These are phyloP conservation scores for Crepidotus variabilis DNA, from an alignment of 768 basidiomycete species.

Conservation along the genomic window DNA sequence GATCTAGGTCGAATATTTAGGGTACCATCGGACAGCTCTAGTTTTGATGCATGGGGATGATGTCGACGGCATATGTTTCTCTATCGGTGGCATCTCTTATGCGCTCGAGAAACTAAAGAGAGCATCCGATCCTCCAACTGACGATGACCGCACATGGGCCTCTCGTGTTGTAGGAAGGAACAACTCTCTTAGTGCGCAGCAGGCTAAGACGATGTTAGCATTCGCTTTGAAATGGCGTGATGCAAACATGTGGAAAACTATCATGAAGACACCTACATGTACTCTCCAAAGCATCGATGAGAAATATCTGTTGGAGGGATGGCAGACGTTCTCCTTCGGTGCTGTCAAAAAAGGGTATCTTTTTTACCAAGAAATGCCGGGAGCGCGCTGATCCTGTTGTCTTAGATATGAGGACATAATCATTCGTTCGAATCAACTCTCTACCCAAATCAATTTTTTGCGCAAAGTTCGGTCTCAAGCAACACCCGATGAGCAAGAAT, in stretches of 20 bases:
- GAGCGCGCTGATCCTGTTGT: too few relatives aligned
- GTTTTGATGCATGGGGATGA: constrained; percentile 24
- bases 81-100: constrained; percentile 17
- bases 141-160: background rate
- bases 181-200: background rate
- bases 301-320: background rate
- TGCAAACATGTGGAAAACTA: background rate
- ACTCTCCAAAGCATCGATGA: background rate
- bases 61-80: constrained; percentile 15
- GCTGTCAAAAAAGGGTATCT: background rate
- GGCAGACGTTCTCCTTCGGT: background rate
- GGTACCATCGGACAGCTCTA: constrained; percentile 24
- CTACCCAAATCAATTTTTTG: background rate
- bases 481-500: background rate
- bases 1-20: background rate
- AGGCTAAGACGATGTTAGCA: background rate
- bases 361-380: background rate
- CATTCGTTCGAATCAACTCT: background rate
- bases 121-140: background rate
- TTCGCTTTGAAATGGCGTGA: background rate
- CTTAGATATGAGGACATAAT: background rate
- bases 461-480: background rate
- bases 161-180: background rate
- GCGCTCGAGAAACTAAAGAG: constrained; percentile 16
- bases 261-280: background rate